phyloP scores from a whole-genome alignment of 2,329 filamentous ascomycete species.

The Colletotrichum caudatum region DNA sequence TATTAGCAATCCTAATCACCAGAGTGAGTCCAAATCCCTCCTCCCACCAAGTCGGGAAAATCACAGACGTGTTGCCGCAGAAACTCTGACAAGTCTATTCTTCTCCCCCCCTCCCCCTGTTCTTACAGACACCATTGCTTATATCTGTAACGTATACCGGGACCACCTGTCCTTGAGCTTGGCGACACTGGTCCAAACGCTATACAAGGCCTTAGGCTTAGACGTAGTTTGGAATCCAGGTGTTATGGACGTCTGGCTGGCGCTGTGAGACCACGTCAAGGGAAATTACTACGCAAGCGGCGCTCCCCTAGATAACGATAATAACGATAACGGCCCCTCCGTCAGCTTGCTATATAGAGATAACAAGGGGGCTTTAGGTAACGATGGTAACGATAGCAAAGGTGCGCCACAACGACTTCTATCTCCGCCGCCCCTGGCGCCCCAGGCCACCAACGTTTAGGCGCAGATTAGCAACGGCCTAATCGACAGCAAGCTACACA shows the following conservation, averaged over 20 bases:
- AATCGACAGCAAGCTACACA: background rate
- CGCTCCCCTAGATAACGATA: background rate
- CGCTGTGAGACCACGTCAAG: background rate
- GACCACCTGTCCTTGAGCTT: background rate
- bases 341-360: background rate
- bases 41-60: background rate
- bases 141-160: background rate
- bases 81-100: background rate
- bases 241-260: background rate
- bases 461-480: background rate
- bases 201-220: background rate
- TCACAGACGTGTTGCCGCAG: background rate
- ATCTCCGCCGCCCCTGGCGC: background rate
- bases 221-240: background rate
- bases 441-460: background rate
- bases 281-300: background rate
- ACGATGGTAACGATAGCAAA: too few species aligned
- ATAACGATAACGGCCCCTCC: background rate
- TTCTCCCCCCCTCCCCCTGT: background rate
- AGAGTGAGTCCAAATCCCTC: background rate
- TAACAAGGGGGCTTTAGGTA: background rate
- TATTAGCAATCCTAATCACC: background rate
- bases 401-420: background rate
- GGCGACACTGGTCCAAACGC: background rate
- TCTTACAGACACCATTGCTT: background rate